Evolutionary conservation across 495 filamentous ascomycete species (phyloP).

Genomic region (Glarea lozoyensis): DNA sequence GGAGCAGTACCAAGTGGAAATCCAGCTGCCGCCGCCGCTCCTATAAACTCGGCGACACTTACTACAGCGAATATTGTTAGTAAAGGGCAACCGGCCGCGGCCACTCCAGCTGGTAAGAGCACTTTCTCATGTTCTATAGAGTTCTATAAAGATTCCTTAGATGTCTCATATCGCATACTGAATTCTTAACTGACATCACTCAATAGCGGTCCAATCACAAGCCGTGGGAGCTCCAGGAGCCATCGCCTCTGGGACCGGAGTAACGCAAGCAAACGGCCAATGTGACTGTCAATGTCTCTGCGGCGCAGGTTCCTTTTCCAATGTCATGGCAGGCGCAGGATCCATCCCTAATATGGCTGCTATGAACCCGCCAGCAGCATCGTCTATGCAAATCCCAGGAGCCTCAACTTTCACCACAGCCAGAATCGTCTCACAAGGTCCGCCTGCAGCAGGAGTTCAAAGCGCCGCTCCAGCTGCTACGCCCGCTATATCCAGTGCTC

Average conservation of each 20-base stretch:
- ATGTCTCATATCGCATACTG: too few relatives aligned
- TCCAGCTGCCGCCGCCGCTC: constrained; percentile 2
- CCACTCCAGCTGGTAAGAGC: too few relatives aligned
- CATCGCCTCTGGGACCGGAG: constrained; percentile 21
- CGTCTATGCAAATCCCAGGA: not conserved
- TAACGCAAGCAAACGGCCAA: constrained; percentile 23
- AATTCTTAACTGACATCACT: too few relatives aligned
- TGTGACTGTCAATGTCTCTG: constrained; percentile 55
- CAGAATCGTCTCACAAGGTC: not conserved
- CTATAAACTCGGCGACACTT: too few relatives aligned
- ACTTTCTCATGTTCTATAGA: too few relatives aligned
- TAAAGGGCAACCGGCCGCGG: not conserved
- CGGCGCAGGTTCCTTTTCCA: constrained; percentile 37
- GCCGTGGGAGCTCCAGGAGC: constrained; percentile 16
- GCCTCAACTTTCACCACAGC: not conserved
- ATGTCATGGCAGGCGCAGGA: too few relatives aligned
- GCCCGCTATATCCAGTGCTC: not conserved
- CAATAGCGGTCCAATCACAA: too few relatives aligned
- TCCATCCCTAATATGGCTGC: constrained; percentile 4
- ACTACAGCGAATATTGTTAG: constrained; percentile 1
- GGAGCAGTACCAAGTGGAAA: constrained; percentile 6
- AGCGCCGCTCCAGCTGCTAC: not conserved
- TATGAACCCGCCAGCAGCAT: constrained; percentile 1
- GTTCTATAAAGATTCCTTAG: too few relatives aligned
- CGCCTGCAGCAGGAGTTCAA: not conserved